These are phyloP conservation scores for Arthrobotrys megalospora DNA, from an alignment of 2,329 filamentous ascomycete genomes.

Conservation along the genomic window DNA sequence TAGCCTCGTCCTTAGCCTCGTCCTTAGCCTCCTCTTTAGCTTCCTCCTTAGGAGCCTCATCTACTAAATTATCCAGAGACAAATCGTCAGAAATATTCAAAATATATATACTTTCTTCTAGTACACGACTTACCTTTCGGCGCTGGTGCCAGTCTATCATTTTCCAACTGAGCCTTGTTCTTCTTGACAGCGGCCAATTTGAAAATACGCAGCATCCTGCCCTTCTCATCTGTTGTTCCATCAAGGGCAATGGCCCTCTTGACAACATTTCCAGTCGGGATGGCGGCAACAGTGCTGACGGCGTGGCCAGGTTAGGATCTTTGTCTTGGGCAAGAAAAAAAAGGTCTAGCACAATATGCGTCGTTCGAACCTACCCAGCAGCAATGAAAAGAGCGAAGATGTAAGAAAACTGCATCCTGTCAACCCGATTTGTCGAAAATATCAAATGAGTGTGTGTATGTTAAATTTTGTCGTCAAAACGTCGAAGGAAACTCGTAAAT, in stretches of 20 bases:
- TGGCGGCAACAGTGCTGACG: conserved; percentile 7
- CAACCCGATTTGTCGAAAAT: background rate
- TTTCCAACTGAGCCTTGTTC: conserved; percentile 1
- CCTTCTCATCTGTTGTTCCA: conserved; percentile 6
- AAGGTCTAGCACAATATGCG: too few relatives aligned
- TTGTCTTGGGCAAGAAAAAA: too few relatives aligned
- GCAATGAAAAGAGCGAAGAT: conserved; percentile 18
- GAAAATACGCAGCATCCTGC: conserved; percentile 13
- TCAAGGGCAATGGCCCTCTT: background rate
- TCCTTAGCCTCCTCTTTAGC: background rate
- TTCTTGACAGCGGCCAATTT: conserved; percentile 8
- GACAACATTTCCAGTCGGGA: background rate
- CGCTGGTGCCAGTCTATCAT: background rate
- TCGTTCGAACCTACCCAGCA: conserved; percentile 4
- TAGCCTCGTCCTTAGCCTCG: background rate
- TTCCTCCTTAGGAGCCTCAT: background rate
- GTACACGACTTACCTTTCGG: conserved; percentile 6
- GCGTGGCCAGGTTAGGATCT: too few relatives aligned
- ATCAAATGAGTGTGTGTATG: background rate
- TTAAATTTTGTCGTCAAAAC: background rate
- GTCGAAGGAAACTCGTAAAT: background rate
- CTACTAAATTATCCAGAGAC: background rate
- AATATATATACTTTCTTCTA: too few relatives aligned
- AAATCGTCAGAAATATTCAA: background rate
- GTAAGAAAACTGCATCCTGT: conserved; percentile 15